These are phyloP conservation scores for Petunia secreta DNA, from an alignment of 257 asterid species.

Conservation along the genomic window DNA sequence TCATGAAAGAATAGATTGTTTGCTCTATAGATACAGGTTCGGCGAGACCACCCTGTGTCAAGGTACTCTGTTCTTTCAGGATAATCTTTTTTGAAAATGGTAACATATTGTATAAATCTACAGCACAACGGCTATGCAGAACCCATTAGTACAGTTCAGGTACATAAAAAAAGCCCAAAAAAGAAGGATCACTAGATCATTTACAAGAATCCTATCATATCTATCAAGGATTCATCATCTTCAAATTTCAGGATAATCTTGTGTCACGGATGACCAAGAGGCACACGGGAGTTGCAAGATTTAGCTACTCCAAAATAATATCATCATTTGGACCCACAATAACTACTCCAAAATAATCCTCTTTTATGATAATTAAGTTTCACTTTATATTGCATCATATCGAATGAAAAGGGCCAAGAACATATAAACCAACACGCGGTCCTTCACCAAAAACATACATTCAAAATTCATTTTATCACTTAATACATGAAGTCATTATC, in stretches of 20 bases:
- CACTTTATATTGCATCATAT: background rate
- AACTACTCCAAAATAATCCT: slow-evolving; percentile 1
- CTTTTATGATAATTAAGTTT: slow-evolving; percentile 7
- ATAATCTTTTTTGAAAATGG: no score
- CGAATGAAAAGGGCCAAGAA: background rate
- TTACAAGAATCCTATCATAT: no score
- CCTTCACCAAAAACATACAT: background rate
- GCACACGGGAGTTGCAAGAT: background rate
- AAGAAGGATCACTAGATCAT: no score
- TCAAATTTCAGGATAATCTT: background rate
- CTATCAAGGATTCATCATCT: no score
- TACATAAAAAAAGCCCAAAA: no score
- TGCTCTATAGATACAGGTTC: background rate
- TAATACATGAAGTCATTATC: background rate
- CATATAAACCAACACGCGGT: background rate
- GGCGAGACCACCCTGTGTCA: background rate
- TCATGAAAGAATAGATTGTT: background rate
- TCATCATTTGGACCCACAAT: background rate
- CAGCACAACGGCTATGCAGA: no score
- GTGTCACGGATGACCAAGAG: slow-evolving; percentile 2
- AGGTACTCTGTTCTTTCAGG: background rate
- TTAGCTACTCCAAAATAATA: background rate
- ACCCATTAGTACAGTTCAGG: no score
- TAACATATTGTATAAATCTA: no score
- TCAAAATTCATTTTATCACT: background rate